These are phyloP conservation scores for Fusarium illudens DNA, from an alignment of 2,329 filamentous ascomycete species.

Conservation along the genomic window DNA sequence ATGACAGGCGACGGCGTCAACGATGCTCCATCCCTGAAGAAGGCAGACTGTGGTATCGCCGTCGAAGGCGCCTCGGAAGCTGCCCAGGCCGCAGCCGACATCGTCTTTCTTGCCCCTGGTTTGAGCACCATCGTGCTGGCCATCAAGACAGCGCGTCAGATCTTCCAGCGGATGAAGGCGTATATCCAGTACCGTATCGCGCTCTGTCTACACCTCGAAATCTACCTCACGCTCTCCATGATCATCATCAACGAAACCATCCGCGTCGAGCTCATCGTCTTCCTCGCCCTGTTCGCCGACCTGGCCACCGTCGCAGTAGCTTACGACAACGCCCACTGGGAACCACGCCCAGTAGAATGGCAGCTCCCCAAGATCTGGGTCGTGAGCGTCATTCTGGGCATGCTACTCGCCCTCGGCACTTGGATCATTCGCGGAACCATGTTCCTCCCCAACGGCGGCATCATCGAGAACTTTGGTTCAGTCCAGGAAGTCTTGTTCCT, in stretches of 20 bases:
- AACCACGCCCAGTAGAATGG: constrained; percentile 17
- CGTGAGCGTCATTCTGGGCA: constrained; percentile 10
- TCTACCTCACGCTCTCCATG: constrained; percentile 18
- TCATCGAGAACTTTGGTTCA: constrained; percentile 15
- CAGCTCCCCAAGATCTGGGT: constrained; percentile 26
- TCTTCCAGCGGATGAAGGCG: constrained; percentile 29
- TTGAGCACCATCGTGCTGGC: constrained; percentile 7
- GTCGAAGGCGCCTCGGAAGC: constrained; percentile 25
- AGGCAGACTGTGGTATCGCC: constrained; percentile 15
- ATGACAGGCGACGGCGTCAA: constrained; percentile 27
- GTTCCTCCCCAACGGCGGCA: not conserved
- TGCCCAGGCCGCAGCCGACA: constrained; percentile 23
- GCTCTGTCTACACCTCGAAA: constrained; percentile 12
- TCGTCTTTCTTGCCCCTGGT: constrained; percentile 2
- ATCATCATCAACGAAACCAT: constrained; percentile 30
- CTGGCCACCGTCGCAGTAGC: constrained; percentile 20
- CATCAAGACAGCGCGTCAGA: constrained; percentile 5
- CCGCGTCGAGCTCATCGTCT: constrained; percentile 10
- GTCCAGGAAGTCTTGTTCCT: constrained; percentile 23
- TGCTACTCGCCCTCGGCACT: not conserved
- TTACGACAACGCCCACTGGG: constrained; percentile 30
- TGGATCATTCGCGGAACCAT: constrained; percentile 5
- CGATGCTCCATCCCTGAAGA: constrained; percentile 18
- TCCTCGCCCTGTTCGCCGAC: constrained; percentile 7
- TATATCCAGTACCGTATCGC: constrained; percentile 31